Conservation (phyloP, 148 eudicot species). For the Fallopia convolvulus region DNA sequence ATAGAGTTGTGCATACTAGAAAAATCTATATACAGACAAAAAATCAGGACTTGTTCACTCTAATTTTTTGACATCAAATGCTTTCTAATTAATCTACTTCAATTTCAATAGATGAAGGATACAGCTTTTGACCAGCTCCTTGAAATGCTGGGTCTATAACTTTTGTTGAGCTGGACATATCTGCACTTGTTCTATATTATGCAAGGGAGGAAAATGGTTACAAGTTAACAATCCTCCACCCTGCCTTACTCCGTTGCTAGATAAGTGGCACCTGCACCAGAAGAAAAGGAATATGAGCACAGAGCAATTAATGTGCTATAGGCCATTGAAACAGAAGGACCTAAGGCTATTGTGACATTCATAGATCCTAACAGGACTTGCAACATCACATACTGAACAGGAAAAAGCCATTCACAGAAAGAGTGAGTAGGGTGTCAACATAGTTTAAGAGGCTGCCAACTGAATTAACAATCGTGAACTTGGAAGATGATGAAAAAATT, state of each 20-base stretch:
- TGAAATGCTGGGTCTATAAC: constrained; percentile 89
- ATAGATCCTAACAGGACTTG: neutral
- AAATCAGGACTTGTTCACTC: neutral
- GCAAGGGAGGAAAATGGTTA: neutral
- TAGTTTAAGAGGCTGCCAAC: neutral
- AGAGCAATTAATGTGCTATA: neutral
- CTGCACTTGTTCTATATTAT: neutral
- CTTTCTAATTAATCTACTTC: neutral
- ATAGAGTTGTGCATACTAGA: neutral
- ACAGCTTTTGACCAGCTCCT: constrained; percentile 85
- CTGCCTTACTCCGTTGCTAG: neutral
- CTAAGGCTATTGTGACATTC: neutral
- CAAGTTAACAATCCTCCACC: neutral
- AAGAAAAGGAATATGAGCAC: neutral
- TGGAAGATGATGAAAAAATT: neutral
- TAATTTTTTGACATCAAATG: neutral
- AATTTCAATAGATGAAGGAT: constrained; percentile 41
- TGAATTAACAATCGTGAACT: neutral
- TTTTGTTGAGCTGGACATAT: constrained; percentile 73
- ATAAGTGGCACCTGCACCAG: constrained; percentile 4
- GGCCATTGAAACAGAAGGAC: neutral
- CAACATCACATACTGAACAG: neutral
- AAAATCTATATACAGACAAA: neutral
- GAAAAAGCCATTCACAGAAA: neutral
- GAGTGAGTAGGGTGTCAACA: neutral